Conservation (phyloP, 2,329 filamentous ascomycete species). For the Hyphodiscus sp. region DNA sequence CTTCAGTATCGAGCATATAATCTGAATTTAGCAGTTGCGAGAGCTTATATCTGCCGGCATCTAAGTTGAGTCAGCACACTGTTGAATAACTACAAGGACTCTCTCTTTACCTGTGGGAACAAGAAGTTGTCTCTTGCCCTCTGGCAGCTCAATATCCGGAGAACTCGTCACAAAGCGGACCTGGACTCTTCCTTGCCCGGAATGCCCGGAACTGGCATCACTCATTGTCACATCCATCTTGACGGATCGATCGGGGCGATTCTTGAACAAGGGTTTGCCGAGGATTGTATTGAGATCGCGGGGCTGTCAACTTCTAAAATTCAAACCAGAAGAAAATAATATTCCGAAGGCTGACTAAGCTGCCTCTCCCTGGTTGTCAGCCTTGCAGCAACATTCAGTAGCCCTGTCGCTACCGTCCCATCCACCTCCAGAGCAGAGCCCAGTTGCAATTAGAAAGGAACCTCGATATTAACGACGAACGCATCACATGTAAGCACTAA, state of each 20-base stretch:
- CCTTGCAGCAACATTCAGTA: background rate
- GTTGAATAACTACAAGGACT: background rate
- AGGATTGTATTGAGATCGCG: background rate
- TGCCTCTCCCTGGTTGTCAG: background rate
- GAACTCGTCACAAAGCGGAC: constrained; percentile 62
- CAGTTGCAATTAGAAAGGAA: too few relatives aligned
- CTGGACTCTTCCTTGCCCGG: constrained; percentile 42
- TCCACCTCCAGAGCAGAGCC: too few relatives aligned
- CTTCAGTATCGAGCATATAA: constrained; percentile 59
- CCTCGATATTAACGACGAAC: too few relatives aligned
- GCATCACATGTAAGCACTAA: too few relatives aligned
- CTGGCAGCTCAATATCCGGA: constrained; percentile 54
- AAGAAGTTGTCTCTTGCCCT: constrained; percentile 54
- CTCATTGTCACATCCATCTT: background rate
- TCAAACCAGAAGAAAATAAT: background rate
- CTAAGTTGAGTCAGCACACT: constrained; percentile 29
- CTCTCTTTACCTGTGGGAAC: constrained; percentile 49
- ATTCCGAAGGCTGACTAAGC: background rate
- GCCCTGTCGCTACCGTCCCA: background rate
- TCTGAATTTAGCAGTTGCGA: constrained; percentile 66
- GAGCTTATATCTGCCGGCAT: constrained; percentile 64
- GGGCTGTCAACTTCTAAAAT: background rate
- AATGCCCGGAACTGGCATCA: background rate
- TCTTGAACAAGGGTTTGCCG: background rate
- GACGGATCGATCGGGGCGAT: background rate